Evolutionary conservation across 768 basidiomycete species (phyloP).

Genomic region (Rhodotorula sphaerocarpa): DNA sequence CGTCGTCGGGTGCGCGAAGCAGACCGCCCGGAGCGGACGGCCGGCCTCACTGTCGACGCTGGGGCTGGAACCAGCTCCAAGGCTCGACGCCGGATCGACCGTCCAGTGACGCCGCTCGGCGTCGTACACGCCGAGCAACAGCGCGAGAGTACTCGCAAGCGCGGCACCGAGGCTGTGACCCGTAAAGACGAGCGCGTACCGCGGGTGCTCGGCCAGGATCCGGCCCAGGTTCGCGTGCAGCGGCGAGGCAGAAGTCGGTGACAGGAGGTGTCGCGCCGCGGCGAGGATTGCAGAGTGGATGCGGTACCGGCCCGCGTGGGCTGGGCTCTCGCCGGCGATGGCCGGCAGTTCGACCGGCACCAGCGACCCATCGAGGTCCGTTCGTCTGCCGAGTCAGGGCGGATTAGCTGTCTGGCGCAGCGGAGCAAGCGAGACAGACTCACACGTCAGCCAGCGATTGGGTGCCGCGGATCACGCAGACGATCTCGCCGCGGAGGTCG

Average conservation of each 20-base stretch:
- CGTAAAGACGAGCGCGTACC: slow-evolving; percentile 22
- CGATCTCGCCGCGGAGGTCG: slow-evolving; percentile 16
- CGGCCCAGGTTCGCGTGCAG: slow-evolving; percentile 15
- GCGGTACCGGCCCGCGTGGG: not conserved
- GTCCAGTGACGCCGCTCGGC: not conserved
- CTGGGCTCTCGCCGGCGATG: not conserved
- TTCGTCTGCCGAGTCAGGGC: too few relatives aligned
- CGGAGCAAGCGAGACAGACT: not conserved
- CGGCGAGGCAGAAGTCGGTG: not conserved
- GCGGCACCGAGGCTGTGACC: slow-evolving; percentile 32
- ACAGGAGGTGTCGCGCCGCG: slow-evolving; percentile 21
- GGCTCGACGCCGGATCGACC: not conserved
- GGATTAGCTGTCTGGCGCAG: too few relatives aligned
- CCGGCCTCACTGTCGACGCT: not conserved
- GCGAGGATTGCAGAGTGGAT: slow-evolving; percentile 25
- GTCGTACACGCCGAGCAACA: slow-evolving; percentile 20
- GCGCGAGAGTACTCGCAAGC: slow-evolving; percentile 16
- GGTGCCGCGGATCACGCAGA: slow-evolving; percentile 29
- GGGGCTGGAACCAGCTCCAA: not conserved
- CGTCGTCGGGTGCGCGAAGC: slow-evolving; percentile 33
- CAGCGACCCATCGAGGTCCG: slow-evolving; percentile 28
- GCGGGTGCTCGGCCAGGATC: slow-evolving; percentile 11
- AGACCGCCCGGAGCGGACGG: slow-evolving; percentile 15
- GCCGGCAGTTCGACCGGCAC: slow-evolving; percentile 1
- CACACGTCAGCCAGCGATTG: slow-evolving; percentile 32